A percentile compares a stretch with the other conserved stretches of the same genome.
phyloP scores from a whole-genome alignment of 208 protist species.

The Trypanosoma brucei region DNA sequence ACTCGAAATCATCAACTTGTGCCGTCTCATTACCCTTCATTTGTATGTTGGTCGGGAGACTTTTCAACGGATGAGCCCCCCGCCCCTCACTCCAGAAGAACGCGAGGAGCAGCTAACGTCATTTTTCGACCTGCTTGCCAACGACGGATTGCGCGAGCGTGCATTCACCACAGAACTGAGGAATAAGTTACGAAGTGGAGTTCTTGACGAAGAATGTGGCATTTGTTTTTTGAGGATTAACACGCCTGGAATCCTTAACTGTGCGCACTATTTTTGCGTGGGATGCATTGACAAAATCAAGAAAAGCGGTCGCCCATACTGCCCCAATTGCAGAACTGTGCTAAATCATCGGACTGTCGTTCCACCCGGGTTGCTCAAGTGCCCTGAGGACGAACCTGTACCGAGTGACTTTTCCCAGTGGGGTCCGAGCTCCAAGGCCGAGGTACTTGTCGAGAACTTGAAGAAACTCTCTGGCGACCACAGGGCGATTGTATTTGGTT shows the following conservation, averaged over 20 bases:
- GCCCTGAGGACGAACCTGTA: conserved; percentile 3
- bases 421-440: conserved; percentile 62
- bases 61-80: not conserved
- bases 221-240: not conserved
- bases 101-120: not conserved
- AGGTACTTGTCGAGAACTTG: conserved; percentile 39
- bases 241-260: not conserved
- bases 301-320: not conserved
- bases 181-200: not conserved
- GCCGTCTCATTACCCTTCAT: not conserved
- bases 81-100: not conserved
- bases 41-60: not conserved
- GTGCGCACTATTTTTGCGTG: not conserved
- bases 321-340: not conserved
- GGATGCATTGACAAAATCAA: not conserved
- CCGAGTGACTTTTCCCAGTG: conserved; percentile 27
- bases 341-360: too few species aligned
- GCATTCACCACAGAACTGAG: not conserved
- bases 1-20: not conserved
- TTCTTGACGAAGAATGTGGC: not conserved
- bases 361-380: too few species aligned
- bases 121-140: too few species aligned
- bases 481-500: conserved; percentile 93
- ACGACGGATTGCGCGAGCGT: not conserved
- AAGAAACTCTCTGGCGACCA: conserved; percentile 29